These are phyloP conservation scores for Agrocybe chaxingu DNA, from an alignment of 768 basidiomycete species.

Conservation along the genomic window DNA sequence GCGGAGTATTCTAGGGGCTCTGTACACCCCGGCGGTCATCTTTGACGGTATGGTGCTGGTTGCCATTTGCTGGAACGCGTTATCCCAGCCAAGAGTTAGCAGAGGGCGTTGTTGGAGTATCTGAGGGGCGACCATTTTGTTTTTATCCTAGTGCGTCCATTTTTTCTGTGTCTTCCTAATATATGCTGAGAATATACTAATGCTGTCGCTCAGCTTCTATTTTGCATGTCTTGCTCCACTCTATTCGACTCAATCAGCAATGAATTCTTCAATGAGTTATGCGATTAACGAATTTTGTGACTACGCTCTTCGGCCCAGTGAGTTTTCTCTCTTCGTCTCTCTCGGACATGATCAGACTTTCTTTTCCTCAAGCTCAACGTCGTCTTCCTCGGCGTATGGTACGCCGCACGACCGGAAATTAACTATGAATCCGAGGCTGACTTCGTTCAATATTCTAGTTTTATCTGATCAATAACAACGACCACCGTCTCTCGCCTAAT, in stretches of 20 bases:
- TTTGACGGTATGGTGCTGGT: conserved; percentile 11
- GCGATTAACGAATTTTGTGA: conserved; percentile 8
- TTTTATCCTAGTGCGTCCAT: conserved; percentile 8
- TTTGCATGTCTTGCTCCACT: conserved; percentile 4
- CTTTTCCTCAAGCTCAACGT: conserved; percentile 3
- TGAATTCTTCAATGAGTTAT: conserved; percentile 4
- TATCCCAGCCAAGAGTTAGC: not conserved
- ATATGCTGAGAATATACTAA: not conserved
- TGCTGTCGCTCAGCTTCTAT: not conserved
- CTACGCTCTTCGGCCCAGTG: conserved; percentile 11
- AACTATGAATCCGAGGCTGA: not conserved
- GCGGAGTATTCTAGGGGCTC: conserved; percentile 9
- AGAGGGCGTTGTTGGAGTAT: not conserved
- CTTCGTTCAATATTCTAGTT: conserved; percentile 16
- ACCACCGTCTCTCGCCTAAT: conserved; percentile 29
- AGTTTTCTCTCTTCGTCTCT: not conserved
- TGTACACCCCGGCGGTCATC: conserved; percentile 13
- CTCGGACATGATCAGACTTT: not conserved
- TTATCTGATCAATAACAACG: conserved; percentile 32
- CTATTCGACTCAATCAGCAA: not conserved
- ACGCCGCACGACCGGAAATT: not conserved
- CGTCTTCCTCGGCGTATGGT: conserved; percentile 10
- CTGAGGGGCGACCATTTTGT: conserved; percentile 5
- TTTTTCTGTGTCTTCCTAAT: not conserved
- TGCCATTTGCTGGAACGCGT: conserved; percentile 10